Conservation (phyloP, 2,329 filamentous ascomycete species). For the Talaromyces marneffei region DNA sequence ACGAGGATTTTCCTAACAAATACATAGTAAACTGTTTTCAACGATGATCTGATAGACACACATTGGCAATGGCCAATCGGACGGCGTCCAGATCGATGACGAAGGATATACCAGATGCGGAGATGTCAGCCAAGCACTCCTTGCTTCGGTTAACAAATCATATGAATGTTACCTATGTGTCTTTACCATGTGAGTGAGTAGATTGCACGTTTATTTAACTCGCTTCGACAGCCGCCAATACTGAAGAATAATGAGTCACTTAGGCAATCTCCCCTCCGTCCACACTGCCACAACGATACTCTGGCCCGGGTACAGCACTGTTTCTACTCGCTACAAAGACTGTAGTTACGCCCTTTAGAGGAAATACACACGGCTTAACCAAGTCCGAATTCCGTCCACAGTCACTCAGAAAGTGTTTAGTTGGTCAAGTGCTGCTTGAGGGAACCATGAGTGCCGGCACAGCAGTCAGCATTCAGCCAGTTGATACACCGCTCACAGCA, state of each 20-base stretch:
- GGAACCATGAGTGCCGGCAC: background rate
- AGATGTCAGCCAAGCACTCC: too few relatives aligned
- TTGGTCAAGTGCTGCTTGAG: background rate
- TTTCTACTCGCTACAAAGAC: background rate
- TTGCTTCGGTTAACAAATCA: too few relatives aligned
- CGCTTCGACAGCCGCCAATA: too few relatives aligned
- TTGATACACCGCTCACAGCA: conserved; percentile 49
- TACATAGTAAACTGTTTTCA: too few relatives aligned
- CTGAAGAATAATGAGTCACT: background rate
- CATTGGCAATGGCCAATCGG: too few relatives aligned
- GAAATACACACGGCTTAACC: background rate
- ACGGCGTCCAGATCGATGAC: too few relatives aligned
- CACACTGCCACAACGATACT: background rate
- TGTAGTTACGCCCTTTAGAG: background rate
- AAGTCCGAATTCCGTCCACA: background rate
- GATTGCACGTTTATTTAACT: too few relatives aligned
- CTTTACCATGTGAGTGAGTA: too few relatives aligned
- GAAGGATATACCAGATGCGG: too few relatives aligned
- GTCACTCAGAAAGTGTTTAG: background rate
- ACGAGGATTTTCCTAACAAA: too few relatives aligned
- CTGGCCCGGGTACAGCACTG: background rate
- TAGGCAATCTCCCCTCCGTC: background rate
- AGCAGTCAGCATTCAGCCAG: conserved; percentile 29
- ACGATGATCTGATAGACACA: too few relatives aligned
- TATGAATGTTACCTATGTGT: too few relatives aligned